Conservation (phyloP, 2,329 filamentous ascomycete genomes). For the Colletotrichum sp. region DNA sequence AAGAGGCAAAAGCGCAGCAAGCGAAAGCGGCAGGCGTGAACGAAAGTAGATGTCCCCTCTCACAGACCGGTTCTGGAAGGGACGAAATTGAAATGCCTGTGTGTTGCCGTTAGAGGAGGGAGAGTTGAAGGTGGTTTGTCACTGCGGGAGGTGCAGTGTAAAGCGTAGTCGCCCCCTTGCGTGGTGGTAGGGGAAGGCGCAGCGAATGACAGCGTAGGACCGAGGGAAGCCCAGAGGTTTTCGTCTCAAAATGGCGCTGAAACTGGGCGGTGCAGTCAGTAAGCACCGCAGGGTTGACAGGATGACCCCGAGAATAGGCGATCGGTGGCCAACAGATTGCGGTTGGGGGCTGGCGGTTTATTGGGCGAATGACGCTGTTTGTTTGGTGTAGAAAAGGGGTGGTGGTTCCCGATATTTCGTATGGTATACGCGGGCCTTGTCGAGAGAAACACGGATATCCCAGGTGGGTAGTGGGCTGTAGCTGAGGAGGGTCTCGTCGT, state of each 20-base stretch:
- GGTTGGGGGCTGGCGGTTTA: not conserved
- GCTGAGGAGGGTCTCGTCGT: not conserved
- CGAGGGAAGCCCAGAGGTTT: slow-evolving; percentile 4
- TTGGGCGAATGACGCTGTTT: not conserved
- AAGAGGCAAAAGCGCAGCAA: not conserved
- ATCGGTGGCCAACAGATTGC: slow-evolving; percentile 8
- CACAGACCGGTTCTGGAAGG: not conserved
- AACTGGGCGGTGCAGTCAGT: slow-evolving; percentile 23
- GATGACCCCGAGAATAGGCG: slow-evolving; percentile 6
- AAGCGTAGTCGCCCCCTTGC: slow-evolving; percentile 8
- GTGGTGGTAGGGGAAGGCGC: not conserved
- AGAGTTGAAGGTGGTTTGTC: not conserved
- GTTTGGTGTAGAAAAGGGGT: slow-evolving; percentile 3
- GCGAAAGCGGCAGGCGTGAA: slow-evolving; percentile 9
- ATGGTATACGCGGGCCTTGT: not conserved
- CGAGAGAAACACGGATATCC: slow-evolving; percentile 16
- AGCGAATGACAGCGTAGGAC: slow-evolving; percentile 4
- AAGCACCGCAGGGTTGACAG: not conserved
- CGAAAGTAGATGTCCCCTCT: not conserved
- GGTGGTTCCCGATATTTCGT: not conserved
- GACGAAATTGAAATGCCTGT: slow-evolving; percentile 1
- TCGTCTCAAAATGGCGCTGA: slow-evolving; percentile 21
- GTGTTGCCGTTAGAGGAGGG: not conserved
- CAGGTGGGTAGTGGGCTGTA: not conserved
- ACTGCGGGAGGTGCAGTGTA: not conserved